These are phyloP conservation scores for Aureobasidium sp. DNA, from an alignment of 2,329 filamentous ascomycete genomes.

Conservation along the genomic window DNA sequence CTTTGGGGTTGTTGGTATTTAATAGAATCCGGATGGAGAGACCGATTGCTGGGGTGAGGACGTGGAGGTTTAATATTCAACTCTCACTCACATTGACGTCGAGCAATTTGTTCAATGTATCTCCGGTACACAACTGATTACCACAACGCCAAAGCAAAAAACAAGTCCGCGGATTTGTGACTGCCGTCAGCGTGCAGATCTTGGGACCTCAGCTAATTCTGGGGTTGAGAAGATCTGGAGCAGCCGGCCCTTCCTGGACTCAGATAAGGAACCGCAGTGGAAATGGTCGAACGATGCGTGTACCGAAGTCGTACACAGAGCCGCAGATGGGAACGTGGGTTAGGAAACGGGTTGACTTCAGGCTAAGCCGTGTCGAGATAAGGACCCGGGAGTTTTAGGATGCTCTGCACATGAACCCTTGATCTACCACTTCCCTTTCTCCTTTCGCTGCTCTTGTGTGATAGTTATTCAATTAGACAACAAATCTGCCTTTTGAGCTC, in stretches of 20 bases:
- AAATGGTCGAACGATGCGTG: background rate
- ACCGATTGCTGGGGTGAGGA: background rate
- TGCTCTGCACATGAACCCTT: background rate
- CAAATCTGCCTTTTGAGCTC: background rate
- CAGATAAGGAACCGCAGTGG: conserved; percentile 8
- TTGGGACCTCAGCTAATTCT: conserved; percentile 1
- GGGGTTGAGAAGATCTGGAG: conserved; percentile 1
- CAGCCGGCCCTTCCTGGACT: background rate
- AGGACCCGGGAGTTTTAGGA: conserved; percentile 3
- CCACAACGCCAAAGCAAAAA: conserved; percentile 14
- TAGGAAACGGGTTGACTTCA: conserved; percentile 5
- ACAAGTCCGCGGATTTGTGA: conserved; percentile 13
- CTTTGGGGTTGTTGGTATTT: conserved; percentile 2
- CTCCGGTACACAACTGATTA: conserved; percentile 10
- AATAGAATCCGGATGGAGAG: conserved; percentile 8
- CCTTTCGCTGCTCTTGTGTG: background rate
- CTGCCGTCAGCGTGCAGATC: conserved; percentile 7
- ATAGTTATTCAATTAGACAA: background rate
- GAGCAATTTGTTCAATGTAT: conserved; percentile 6
- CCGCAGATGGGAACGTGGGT: conserved; percentile 8
- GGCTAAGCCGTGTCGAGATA: conserved; percentile 10
- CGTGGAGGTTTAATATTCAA: conserved; percentile 9
- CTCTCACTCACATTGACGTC: background rate
- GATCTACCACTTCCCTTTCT: background rate
- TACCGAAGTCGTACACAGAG: background rate